phyloP scores from a whole-genome alignment of 2,329 filamentous ascomycete genomes.

The Dactylellina leptospora region DNA sequence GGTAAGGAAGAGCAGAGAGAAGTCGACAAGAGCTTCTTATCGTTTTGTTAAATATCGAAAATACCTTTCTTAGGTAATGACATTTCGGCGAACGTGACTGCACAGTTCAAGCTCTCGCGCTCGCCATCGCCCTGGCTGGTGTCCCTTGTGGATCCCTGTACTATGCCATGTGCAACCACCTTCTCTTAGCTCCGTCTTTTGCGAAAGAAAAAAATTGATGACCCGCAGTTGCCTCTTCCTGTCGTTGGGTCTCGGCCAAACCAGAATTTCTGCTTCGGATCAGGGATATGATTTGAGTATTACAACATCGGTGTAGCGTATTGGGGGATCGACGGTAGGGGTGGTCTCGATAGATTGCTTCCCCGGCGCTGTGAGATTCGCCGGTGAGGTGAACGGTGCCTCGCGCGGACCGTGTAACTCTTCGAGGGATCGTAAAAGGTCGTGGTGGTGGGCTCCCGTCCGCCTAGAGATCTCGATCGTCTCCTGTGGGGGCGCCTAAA shows the following conservation, averaged over 20 bases:
- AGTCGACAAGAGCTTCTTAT: slow-evolving; percentile 16
- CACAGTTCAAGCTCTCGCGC: too few relatives aligned
- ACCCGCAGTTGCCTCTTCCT: slow-evolving; percentile 31
- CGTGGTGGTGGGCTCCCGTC: background rate
- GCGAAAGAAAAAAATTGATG: slow-evolving; percentile 17
- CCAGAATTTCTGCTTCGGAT: slow-evolving; percentile 15
- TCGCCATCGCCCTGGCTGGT: slow-evolving; percentile 46
- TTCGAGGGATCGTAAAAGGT: background rate
- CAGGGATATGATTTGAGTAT: slow-evolving; percentile 28
- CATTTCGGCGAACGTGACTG: slow-evolving; percentile 27
- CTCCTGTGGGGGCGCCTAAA: slow-evolving; percentile 11
- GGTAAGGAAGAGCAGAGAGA: background rate
- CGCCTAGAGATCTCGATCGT: slow-evolving; percentile 26
- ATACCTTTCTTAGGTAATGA: slow-evolving; percentile 15
- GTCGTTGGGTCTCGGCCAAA: background rate
- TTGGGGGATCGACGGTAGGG: slow-evolving; percentile 29
- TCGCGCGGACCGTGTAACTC: slow-evolving; percentile 3
- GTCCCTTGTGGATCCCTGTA: slow-evolving; percentile 13
- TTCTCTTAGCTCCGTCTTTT: slow-evolving; percentile 42
- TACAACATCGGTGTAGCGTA: slow-evolving; percentile 10
- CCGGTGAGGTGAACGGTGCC: background rate
- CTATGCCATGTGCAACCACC: slow-evolving; percentile 50
- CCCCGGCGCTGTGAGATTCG: slow-evolving; percentile 9
- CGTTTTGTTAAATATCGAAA: slow-evolving; percentile 4
- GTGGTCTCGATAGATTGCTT: background rate